phyloP scores from a whole-genome alignment of 2,329 filamentous ascomycete species.

The Talaromyces sp. region DNA sequence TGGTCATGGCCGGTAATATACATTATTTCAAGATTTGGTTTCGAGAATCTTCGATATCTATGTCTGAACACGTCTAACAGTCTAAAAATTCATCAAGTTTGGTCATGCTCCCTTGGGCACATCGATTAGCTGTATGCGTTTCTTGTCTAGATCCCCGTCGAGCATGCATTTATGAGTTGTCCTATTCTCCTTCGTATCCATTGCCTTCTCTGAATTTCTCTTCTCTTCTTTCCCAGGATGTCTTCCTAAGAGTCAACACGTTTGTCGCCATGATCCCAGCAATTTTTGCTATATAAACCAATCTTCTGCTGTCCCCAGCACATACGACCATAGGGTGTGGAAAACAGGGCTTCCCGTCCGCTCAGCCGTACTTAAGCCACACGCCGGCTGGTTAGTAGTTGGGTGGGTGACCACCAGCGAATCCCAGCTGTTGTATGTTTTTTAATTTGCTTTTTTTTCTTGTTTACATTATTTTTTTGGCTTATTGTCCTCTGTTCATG shows the following conservation, averaged over 20 bases:
- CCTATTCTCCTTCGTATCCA: slow-evolving; percentile 2
- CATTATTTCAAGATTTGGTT: too few species aligned
- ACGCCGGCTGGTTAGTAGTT: slow-evolving; percentile 8
- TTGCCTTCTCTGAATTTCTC: not conserved
- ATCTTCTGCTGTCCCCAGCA: not conserved
- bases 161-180: not conserved
- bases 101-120: too few species aligned
- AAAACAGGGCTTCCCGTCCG: slow-evolving; percentile 8
- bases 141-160: too few species aligned
- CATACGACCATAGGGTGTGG: slow-evolving; percentile 9
- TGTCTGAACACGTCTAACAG: too few species aligned
- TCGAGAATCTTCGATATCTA: too few species aligned
- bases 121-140: too few species aligned
- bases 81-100: too few species aligned
- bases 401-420: slow-evolving; percentile 8
- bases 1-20: too few species aligned
- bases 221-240: slow-evolving; percentile 1
- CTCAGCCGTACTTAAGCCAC: slow-evolving; percentile 9
- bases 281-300: too few species aligned
- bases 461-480: too few species aligned
- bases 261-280: not conserved
- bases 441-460: not conserved
- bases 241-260: not conserved
- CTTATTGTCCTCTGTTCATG: too few species aligned
- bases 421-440: not conserved